Percentiles rank a stretch among this genome's conserved stretches.
Evolutionary conservation across 768 basidiomycete genomes (phyloP).

Genomic region (Austroboletus festivus): DNA sequence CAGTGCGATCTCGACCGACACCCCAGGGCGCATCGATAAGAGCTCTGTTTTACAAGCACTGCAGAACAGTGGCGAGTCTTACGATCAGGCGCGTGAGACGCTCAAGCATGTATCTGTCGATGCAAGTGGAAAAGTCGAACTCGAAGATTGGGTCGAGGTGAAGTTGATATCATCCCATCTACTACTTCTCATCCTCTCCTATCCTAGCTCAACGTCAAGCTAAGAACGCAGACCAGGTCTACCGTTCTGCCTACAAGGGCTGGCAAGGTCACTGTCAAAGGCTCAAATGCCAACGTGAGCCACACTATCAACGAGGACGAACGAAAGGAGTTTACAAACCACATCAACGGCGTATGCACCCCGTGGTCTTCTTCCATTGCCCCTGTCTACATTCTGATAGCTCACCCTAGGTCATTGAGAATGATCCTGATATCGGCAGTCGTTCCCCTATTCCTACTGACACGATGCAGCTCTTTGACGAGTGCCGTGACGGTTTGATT

Average conservation of each 20-base stretch:
- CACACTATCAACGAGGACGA: constrained; percentile 99
- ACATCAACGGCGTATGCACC: constrained; percentile 86
- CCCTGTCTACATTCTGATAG: constrained; percentile 6
- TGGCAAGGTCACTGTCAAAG: constrained; percentile 92
- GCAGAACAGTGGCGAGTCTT: constrained; percentile 80
- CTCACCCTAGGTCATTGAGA: constrained; percentile 77
- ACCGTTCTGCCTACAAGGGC: constrained; percentile 58
- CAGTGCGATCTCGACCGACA: constrained; percentile 74
- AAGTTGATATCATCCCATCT: constrained; percentile 24
- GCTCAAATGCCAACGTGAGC: constrained; percentile 91
- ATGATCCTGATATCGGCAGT: constrained; percentile 78
- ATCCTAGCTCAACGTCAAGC: constrained; percentile 74
- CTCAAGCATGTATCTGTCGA: constrained; percentile 93
- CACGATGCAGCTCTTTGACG: constrained; percentile 98
- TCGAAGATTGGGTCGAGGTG: constrained; percentile 99
- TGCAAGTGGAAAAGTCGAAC: constrained; percentile 91
- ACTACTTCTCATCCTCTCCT: constrained; percentile 10
- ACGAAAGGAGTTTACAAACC: constrained; percentile 92
- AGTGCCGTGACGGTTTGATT: constrained; percentile 91
- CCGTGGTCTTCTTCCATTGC: not conserved
- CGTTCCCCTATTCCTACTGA: constrained; percentile 91
- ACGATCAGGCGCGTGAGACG: constrained; percentile 85
- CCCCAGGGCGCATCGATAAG: constrained; percentile 82
- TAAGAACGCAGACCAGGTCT: constrained; percentile 49
- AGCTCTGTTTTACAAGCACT: constrained; percentile 74